Evolutionary conservation across 2,329 filamentous ascomycete genomes (phyloP), one percentile per base, ranked within the genome.

Genomic region (Fusarium sp.): DNA sequence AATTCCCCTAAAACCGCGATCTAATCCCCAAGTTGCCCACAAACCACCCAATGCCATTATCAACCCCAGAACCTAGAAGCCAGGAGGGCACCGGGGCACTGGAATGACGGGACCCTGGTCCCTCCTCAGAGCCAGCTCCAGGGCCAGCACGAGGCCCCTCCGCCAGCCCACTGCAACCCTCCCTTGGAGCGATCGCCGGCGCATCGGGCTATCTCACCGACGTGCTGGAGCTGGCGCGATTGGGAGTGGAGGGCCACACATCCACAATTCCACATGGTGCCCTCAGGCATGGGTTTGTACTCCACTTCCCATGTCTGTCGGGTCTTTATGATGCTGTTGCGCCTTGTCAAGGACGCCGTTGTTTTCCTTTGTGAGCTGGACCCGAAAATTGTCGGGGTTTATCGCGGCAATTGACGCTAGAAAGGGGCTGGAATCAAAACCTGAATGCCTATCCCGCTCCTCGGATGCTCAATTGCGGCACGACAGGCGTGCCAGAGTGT

Each of bases 201-300:
- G 65, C 76, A 68, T 73, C 74, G 54, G 62, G 70, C 67, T 76
- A 78, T 78, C 76, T 75, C 76, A 78, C 72, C 76, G 64, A 74
- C 65, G 52, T 60, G 65, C 66, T 77, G 75, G 70, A 75, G 68
- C 57, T 60, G 69, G 64, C 43, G 68, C 58, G 58, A 69, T 64
- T 43, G 20, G 54, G 47, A 57, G 43, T 57, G 63, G 66, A 40
- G 40, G 62, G 40, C 27, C 43, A 37, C 22, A 38, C 70, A 63
- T 69, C 73, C 75, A 75, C 66, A 71, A 70, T 77, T 74, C 75
- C 66, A 67, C 69, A 65, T 57, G 40, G 60, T 65, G 45, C 58
- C 54, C 64, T 54, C 32, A 64, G 63, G 69, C 25, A 63, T 67
- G 50, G 63, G 37, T 33, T 68, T 61, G 47, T 64, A 38, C 43